Evolutionary conservation across 768 basidiomycete genomes (phyloP).

Genomic region (Sporobolomyces roseus): DNA sequence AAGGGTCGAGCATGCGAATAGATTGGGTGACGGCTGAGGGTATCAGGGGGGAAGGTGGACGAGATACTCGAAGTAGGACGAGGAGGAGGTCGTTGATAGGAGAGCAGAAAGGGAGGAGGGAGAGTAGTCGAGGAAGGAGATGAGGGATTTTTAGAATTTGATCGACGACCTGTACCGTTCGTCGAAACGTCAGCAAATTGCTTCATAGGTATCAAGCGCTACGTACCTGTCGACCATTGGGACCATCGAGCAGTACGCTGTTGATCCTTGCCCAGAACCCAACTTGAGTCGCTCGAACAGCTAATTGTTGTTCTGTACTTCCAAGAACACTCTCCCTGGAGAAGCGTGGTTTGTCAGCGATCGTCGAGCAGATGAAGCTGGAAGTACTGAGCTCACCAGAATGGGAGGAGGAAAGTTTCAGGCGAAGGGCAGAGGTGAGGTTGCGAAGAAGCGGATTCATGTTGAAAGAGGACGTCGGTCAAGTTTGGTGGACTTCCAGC

Average conservation of each 20-base stretch:
- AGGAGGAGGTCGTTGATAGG: slow-evolving; percentile 87
- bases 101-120: slow-evolving; percentile 74
- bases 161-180: slow-evolving; percentile 67
- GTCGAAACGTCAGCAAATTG: neutral
- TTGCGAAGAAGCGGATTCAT: slow-evolving; percentile 23
- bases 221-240: slow-evolving; percentile 82
- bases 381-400: slow-evolving; percentile 25
- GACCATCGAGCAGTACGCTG: slow-evolving; percentile 69
- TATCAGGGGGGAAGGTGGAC: slow-evolving; percentile 49
- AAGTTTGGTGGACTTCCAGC: slow-evolving; percentile 95
- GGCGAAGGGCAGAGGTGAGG: slow-evolving; percentile 30
- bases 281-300: slow-evolving; percentile 77
- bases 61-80: slow-evolving; percentile 61
- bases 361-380: neutral
- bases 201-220: neutral
- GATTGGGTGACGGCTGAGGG: slow-evolving; percentile 77
- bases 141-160: slow-evolving; percentile 81
- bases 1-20: slow-evolving; percentile 75
- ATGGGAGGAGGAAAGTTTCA: slow-evolving; percentile 23
- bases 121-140: slow-evolving; percentile 74
- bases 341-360: neutral
- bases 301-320: slow-evolving; percentile 76
- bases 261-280: slow-evolving; percentile 94
- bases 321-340: slow-evolving; percentile 56
- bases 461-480: slow-evolving; percentile 73